Percentiles rank a stretch among this genome's conserved stretches.
Conservation (phyloP, 345 rosid species). For the Lepidium africanum region DNA sequence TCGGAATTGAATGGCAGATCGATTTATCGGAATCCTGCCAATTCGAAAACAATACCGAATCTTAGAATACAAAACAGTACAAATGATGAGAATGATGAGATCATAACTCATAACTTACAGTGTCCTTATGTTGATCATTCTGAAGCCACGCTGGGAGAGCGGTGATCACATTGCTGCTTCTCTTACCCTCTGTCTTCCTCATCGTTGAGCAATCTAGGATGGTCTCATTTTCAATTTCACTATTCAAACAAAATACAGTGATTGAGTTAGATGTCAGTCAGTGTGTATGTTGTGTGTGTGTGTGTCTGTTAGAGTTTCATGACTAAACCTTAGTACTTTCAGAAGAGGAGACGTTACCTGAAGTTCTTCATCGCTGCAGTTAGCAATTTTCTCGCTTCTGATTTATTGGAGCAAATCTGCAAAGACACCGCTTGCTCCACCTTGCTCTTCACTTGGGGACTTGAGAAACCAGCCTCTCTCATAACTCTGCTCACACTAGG, state of each 20-base stretch:
- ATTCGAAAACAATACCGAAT: not conserved
- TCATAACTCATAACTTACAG: slow-evolving; percentile 11
- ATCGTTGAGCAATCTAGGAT: not conserved
- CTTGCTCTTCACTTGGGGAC: slow-evolving; percentile 66
- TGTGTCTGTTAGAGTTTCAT: not conserved
- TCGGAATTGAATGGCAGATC: slow-evolving; percentile 37
- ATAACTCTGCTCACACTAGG: slow-evolving; percentile 95
- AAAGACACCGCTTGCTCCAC: slow-evolving; percentile 62
- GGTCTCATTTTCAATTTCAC: not conserved
- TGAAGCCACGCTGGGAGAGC: slow-evolving; percentile 76
- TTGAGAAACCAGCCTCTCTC: slow-evolving; percentile 93
- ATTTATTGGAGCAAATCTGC: slow-evolving; percentile 41
- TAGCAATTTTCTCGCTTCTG: slow-evolving; percentile 26
- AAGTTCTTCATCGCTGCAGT: slow-evolving; percentile 22
- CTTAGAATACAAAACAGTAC: not conserved
- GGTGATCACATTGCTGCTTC: slow-evolving; percentile 27
- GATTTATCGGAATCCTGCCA: slow-evolving; percentile 39
- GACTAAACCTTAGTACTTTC: not conserved
- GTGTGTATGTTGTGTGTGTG: not conserved
- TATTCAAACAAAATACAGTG: not conserved
- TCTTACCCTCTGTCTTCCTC: slow-evolving; percentile 17
- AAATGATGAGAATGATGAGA: not conserved
- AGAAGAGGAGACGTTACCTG: slow-evolving; percentile 2
- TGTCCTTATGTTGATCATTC: slow-evolving; percentile 29
- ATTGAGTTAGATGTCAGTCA: slow-evolving; percentile 20